These are phyloP conservation scores for Paraleonurus japonicus DNA, from an alignment of 257 asterid genomes.

Conservation along the genomic window DNA sequence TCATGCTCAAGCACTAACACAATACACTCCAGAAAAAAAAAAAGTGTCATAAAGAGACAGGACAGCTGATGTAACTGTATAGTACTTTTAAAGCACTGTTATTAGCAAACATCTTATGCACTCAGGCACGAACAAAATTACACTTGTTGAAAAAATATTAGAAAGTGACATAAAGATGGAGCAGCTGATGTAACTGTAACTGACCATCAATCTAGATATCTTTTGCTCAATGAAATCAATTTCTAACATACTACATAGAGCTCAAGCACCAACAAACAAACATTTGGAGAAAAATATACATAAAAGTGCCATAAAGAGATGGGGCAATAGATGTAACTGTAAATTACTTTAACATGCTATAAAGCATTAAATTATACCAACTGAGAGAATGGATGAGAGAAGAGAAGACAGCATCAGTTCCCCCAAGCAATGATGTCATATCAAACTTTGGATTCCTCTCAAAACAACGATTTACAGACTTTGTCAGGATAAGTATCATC, in stretches of 20 bases:
- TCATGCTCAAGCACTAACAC: not conserved
- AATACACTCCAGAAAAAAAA: not conserved
- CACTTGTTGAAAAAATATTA: not conserved
- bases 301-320: not conserved
- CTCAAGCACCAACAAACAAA: not conserved
- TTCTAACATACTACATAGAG: not conserved
- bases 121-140: not conserved
- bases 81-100: not conserved
- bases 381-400: slow-evolving; percentile 95
- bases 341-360: slow-evolving; percentile 18
- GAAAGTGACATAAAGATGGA: not conserved
- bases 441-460: slow-evolving; percentile 97
- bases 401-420: slow-evolving; percentile 91
- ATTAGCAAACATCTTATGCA: not conserved
- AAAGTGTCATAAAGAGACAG: no score
- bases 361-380: slow-evolving; percentile 56
- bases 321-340: not conserved
- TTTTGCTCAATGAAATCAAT: not conserved
- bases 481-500: slow-evolving; percentile 95
- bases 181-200: not conserved
- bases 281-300: not conserved
- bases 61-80: no score
- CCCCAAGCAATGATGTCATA: slow-evolving; percentile 97
- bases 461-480: slow-evolving; percentile 89
- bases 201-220: not conserved